These are phyloP conservation scores for Holtermanniella nyarrowii DNA, from an alignment of 768 basidiomycete species.

Conservation along the genomic window DNA sequence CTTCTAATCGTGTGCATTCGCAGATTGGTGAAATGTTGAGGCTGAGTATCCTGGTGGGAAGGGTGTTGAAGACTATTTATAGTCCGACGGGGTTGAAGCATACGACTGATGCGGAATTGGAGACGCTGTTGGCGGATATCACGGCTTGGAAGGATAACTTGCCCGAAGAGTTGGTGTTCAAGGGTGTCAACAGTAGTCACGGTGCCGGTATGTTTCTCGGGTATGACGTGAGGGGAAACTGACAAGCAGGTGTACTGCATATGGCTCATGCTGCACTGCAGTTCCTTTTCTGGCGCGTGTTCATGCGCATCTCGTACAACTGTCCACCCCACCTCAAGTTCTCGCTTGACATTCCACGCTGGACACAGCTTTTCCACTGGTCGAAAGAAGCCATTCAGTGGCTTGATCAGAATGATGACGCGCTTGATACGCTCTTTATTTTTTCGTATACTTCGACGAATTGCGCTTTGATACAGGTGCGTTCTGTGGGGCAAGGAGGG, in stretches of 20 bases:
- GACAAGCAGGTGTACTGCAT: constrained; percentile 64
- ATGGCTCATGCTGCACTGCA: constrained; percentile 76
- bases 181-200: constrained; percentile 56
- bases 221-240: too few species aligned
- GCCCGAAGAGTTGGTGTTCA: constrained; percentile 67
- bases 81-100: constrained; percentile 80
- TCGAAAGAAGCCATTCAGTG: constrained; percentile 79
- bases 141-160: constrained; percentile 66
- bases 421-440: constrained; percentile 78
- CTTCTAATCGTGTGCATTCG: constrained; percentile 16
- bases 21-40: constrained; percentile 60
- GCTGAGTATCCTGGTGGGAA: constrained; percentile 79
- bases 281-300: constrained; percentile 97
- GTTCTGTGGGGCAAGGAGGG: constrained; percentile 78
- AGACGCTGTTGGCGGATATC: constrained; percentile 42
- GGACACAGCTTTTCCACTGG: constrained; percentile 60
- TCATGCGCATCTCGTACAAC: constrained; percentile 92
- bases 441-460: constrained; percentile 79
- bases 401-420: constrained; percentile 67
- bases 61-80: constrained; percentile 87
- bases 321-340: constrained; percentile 86
- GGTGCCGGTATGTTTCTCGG: constrained; percentile 52
- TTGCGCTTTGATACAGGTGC: constrained; percentile 85
- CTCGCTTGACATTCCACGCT: constrained; percentile 65
- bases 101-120: constrained; percentile 69